These are phyloP conservation scores for Halophytophthora batemanensis DNA, from an alignment of 352 stramenopile genomes.

Conservation along the genomic window DNA sequence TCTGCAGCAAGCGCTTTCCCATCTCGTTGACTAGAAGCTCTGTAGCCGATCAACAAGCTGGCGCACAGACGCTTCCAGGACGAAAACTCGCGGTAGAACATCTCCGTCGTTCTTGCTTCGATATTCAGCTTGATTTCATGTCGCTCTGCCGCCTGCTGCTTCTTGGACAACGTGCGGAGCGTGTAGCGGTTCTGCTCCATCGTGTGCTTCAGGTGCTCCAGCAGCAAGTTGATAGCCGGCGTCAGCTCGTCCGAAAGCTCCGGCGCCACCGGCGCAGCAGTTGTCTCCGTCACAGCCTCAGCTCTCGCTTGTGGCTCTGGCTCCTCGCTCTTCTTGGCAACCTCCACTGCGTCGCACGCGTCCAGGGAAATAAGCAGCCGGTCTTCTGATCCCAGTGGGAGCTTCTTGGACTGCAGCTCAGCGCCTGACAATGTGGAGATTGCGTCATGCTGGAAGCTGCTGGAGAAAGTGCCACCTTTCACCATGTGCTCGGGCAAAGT, in stretches of 20 bases:
- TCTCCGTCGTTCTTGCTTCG: slow-evolving; percentile 39
- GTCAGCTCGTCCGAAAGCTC: slow-evolving; percentile 59
- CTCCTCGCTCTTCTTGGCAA: slow-evolving; percentile 3
- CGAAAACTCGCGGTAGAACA: slow-evolving; percentile 74
- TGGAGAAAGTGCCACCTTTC: slow-evolving; percentile 35
- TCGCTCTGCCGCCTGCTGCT: slow-evolving; percentile 33
- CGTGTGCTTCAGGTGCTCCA: slow-evolving; percentile 74
- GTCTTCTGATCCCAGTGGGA: slow-evolving; percentile 25
- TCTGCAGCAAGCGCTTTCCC: slow-evolving; percentile 8
- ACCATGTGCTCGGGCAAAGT: slow-evolving; percentile 18
- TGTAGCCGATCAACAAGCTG: slow-evolving; percentile 65
- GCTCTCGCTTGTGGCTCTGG: too few relatives aligned
- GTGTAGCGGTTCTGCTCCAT: slow-evolving; percentile 69
- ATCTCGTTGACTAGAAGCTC: slow-evolving; percentile 4
- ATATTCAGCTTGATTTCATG: slow-evolving; percentile 24
- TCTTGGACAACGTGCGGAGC: slow-evolving; percentile 50
- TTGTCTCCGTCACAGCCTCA: neutral
- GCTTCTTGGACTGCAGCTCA: slow-evolving; percentile 42
- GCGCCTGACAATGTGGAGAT: slow-evolving; percentile 45
- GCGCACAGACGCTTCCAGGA: slow-evolving; percentile 76
- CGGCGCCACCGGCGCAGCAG: neutral
- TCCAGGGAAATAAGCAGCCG: slow-evolving; percentile 63
- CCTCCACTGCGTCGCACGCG: slow-evolving; percentile 20
- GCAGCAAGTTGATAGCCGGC: slow-evolving; percentile 67
- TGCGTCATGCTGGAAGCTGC: slow-evolving; percentile 57